Base-by-base conservation (phyloP, 2,329 filamentous ascomycete species). In the Lasiodiplodia theobromae region DNA sequence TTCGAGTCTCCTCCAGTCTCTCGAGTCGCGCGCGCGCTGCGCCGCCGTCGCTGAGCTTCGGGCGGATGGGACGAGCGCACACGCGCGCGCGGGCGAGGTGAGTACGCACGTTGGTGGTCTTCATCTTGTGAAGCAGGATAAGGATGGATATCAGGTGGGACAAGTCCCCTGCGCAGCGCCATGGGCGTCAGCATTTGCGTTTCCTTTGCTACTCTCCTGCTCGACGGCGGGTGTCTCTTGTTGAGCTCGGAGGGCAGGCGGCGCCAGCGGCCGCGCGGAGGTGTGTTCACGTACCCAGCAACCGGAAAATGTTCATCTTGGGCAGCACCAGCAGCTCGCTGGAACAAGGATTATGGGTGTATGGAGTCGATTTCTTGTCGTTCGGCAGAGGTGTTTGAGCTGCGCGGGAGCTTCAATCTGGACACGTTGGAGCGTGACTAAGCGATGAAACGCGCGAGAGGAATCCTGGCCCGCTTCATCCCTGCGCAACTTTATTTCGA, bases 81-180 rank as follows among this genome's bases (percentile, higher is more conserved):
- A 4, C n/a, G 28, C 28, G 11, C n/a, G 28, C 28, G 28, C 28
- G 37, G 21, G 47, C 16, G 4, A 28, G 37, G 28, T n/a, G 44
- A 47, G 65, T 18, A 81, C 89, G 71, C 86, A 97, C 95, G 79
- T 93, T 97, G 56, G 96, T 90, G 68, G 80, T 82, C 75, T 91
- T 90, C 94, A 99, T 99, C 86, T 99, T 99, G 80, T 97, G 94
- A 71, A 99, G 86, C 71, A 99, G 86, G 75, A 99, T 97, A 75
- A 97, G 86, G 78, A 99, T 97, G 66, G 95, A 98, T 72, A 91
- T 86, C 75, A 99, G 84, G 86, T 99, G 96, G 85, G 94, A 97
- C 79, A 99, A 88, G 86, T 99, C 96, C 84, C 90, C 94, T 97
- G 74, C 68, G 44, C 16, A 21, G 28, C 44, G 10, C 31, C 66